phyloP scores from a whole-genome alignment of 331 rosid genomes.

The Malus hybrid region DNA sequence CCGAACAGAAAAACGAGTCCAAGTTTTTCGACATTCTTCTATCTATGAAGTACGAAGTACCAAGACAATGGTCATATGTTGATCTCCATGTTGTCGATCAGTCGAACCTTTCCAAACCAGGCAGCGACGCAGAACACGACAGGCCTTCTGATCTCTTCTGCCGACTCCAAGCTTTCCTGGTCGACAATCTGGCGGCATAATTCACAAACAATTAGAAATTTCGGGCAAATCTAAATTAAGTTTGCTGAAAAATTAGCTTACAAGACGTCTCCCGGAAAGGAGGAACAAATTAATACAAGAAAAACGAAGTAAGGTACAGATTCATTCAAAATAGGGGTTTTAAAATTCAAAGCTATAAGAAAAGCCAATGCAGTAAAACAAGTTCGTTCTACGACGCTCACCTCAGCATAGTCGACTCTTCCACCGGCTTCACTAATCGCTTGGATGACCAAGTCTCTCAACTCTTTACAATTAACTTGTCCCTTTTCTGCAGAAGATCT shows the following conservation, averaged over 20 bases:
- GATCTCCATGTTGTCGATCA: slow-evolving; percentile 82
- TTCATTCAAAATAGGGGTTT: background rate
- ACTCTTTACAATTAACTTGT: slow-evolving; percentile 37
- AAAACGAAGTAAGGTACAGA: too few relatives aligned
- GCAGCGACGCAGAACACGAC: slow-evolving; percentile 82
- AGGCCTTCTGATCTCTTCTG: slow-evolving; percentile 55
- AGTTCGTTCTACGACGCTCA: slow-evolving; percentile 15
- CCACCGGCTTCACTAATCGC: slow-evolving; percentile 67
- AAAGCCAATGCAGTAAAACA: background rate
- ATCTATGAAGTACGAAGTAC: background rate
- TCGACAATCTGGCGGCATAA: slow-evolving; percentile 57
- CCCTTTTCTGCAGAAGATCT: slow-evolving; percentile 59
- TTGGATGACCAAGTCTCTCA: slow-evolving; percentile 38
- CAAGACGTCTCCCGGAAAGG: background rate
- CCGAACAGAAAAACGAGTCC: background rate
- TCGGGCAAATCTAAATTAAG: background rate
- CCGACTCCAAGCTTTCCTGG: slow-evolving; percentile 54
- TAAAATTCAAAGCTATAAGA: background rate
- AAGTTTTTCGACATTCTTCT: background rate
- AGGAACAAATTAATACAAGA: background rate
- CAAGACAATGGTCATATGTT: slow-evolving; percentile 13
- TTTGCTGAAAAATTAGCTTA: background rate
- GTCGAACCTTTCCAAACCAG: slow-evolving; percentile 76
- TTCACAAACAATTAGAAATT: background rate
- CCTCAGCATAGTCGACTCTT: slow-evolving; percentile 84